phyloP scores from a whole-genome alignment of 208 protist genomes.

The Wallacemonas rigidus region DNA sequence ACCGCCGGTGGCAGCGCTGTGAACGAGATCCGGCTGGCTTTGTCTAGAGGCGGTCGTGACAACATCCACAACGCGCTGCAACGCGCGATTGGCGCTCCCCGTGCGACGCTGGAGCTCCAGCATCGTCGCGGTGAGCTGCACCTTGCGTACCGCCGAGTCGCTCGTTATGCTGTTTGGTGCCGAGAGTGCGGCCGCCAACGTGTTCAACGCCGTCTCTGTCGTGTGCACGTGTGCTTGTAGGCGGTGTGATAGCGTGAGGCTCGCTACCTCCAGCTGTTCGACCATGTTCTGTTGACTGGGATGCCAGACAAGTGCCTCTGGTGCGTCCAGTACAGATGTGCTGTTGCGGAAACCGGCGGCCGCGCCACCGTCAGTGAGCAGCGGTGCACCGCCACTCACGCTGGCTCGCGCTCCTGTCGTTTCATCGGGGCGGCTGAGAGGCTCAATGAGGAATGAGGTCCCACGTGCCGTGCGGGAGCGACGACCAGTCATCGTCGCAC shows the following conservation, averaged over 20 bases:
- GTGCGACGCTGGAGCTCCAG: constrained; percentile 62
- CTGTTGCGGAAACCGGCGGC: not conserved
- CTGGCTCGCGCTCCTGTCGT: not conserved
- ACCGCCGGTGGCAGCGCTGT: not conserved
- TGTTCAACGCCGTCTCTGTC: constrained; percentile 33
- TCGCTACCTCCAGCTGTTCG: constrained; percentile 40
- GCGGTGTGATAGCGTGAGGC: constrained; percentile 46
- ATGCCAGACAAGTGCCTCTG: not conserved
- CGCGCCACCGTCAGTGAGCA: not conserved
- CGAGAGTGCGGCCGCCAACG: constrained; percentile 30
- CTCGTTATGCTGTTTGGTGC: constrained; percentile 17
- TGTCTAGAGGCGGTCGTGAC: constrained; percentile 12
- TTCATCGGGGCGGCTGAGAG: not conserved
- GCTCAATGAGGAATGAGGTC: not conserved
- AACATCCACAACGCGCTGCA: constrained; percentile 38
- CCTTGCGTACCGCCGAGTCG: constrained; percentile 25
- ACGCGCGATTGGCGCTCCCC: constrained; percentile 35
- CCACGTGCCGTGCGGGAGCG: not conserved
- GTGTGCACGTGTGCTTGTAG: constrained; percentile 52
- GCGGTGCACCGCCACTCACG: not conserved
- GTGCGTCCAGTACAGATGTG: not conserved
- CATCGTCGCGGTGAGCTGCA: constrained; percentile 40
- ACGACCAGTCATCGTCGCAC: not conserved
- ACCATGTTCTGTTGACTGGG: constrained; percentile 27
- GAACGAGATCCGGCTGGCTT: not conserved